Percentiles rank a stretch among this genome's conserved stretches.
Evolutionary conservation across 2,329 filamentous ascomycete genomes (phyloP).

Genomic region (Cladosporium phlei): DNA sequence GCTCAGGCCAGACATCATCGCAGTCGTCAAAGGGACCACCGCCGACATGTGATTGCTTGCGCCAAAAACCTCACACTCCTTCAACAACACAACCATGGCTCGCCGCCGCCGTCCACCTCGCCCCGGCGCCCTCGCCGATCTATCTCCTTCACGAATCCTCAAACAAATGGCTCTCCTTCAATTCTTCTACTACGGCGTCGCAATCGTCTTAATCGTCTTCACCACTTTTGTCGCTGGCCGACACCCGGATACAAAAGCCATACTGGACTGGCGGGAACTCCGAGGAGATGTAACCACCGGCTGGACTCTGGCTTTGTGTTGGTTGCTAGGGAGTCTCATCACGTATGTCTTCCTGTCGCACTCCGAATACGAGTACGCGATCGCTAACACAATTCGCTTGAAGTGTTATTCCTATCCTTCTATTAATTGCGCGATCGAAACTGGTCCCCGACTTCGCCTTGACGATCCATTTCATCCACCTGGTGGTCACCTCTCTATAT

Average conservation of each 20-base stretch:
- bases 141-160: slow-evolving; percentile 62
- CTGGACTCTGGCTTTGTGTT: slow-evolving; percentile 64
- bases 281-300: slow-evolving; percentile 65
- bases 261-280: slow-evolving; percentile 60
- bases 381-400: background rate
- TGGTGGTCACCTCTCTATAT: slow-evolving; percentile 73
- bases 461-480: slow-evolving; percentile 79
- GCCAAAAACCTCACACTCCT: slow-evolving; percentile 1
- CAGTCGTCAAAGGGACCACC: slow-evolving; percentile 1
- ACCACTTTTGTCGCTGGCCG: slow-evolving; percentile 62
- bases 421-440: slow-evolving; percentile 83
- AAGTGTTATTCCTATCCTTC: slow-evolving; percentile 77
- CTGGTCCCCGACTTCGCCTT: slow-evolving; percentile 92
- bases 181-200: slow-evolving; percentile 59
- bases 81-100: slow-evolving; percentile 38
- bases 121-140: slow-evolving; percentile 61
- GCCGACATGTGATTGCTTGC: background rate
- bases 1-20: slow-evolving; percentile 4
- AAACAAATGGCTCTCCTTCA: slow-evolving; percentile 63
- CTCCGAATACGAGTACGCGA: background rate
- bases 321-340: slow-evolving; percentile 61
- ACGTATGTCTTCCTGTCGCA: slow-evolving; percentile 45
- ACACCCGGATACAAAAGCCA: slow-evolving; percentile 52
- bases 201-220: slow-evolving; percentile 60
- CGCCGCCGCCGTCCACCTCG: slow-evolving; percentile 58